Conservation (phyloP, 805 yeast genomes). For the Candida hispaniensis region DNA sequence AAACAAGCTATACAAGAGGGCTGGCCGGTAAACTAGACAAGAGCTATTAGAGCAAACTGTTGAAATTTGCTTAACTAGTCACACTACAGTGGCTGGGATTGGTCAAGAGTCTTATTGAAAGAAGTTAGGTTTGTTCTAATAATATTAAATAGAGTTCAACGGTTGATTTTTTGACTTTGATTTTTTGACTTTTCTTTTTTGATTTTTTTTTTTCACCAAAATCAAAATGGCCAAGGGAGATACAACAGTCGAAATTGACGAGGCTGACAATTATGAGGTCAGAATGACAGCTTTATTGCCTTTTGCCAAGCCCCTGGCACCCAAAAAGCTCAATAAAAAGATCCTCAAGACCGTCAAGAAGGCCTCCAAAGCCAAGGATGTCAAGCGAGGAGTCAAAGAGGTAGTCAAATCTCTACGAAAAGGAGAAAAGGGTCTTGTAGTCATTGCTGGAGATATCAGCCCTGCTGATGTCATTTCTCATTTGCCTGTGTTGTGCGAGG, state of each 20-base stretch:
- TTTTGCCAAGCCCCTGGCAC: slow-evolving; percentile 90
- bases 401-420: slow-evolving; percentile 96
- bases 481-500: slow-evolving; percentile 96
- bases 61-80: no score
- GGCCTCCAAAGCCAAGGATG: slow-evolving; percentile 97
- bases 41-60: no score
- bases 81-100: no score
- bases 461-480: slow-evolving; percentile 97
- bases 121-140: no score
- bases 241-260: slow-evolving; percentile 17
- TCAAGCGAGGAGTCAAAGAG: slow-evolving; percentile 97
- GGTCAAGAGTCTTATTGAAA: no score
- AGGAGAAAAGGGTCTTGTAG: slow-evolving; percentile 94
- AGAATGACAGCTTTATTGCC: slow-evolving; percentile 85
- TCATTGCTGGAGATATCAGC: slow-evolving; percentile 96
- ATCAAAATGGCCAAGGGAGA: slow-evolving; percentile 25
- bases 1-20: no score
- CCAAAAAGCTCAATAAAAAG: slow-evolving; percentile 91
- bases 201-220: no score
- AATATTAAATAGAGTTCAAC: no score
- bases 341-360: slow-evolving; percentile 91
- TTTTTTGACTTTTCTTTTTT: no score
- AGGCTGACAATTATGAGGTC: slow-evolving; percentile 74
- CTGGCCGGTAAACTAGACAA: no score
- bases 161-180: no score